Base-by-base conservation (phyloP, 2,329 filamentous ascomycete genomes). In the Aspergillus fumigatus region DNA sequence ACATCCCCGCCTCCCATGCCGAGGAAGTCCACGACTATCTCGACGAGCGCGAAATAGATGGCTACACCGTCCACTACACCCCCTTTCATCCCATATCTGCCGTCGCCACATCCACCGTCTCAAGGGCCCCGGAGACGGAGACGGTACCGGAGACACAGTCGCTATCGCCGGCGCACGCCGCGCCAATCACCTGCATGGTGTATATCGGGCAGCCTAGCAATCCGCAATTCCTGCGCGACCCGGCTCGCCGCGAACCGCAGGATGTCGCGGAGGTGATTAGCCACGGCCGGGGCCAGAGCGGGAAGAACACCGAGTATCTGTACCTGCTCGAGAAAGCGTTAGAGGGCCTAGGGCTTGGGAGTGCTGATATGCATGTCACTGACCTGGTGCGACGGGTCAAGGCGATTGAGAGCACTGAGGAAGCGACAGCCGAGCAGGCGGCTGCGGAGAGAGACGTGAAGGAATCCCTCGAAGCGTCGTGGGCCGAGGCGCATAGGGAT, bases 201-300 rank as follows among this genome's bases (percentile, higher is more conserved):
- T 99, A 99, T 73, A 97, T 99, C 68, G 94, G 94, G 23, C 89
- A 95, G 2, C 94, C 94, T 0, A 85, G 88, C 48, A 99, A 99
- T 69, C 88, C 90, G 54, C 94, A 97, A 73, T 99, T 99, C 69
- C 81, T 92, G 40, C 72, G 74, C 41, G 68, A 75, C 23, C 65
- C 72, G 1, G 68, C 72, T 1, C 67, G 69, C n/a, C 92, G 96
- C 70, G 87, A 94, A 53, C 88, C 89, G 0, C 84, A 91, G 67
- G 73, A 77, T 45, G 82, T 97, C 51, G 92, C 93, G 25, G 82
- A 85, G 73, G 90, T 93, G 73, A 97, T 99, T 66, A 82, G 86
- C 65, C 77, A 77, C 50, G 91, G 90, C 66, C 75, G 79, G 43
- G 94, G 94, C 0, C 90, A 92, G 25, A 97, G 92, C 74, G 94